A percentile compares a stretch with the other conserved stretches of the same genome.
These are phyloP conservation scores for Colletotrichum gigasporum DNA, from an alignment of 2,329 filamentous ascomycete species.

Conservation along the genomic window DNA sequence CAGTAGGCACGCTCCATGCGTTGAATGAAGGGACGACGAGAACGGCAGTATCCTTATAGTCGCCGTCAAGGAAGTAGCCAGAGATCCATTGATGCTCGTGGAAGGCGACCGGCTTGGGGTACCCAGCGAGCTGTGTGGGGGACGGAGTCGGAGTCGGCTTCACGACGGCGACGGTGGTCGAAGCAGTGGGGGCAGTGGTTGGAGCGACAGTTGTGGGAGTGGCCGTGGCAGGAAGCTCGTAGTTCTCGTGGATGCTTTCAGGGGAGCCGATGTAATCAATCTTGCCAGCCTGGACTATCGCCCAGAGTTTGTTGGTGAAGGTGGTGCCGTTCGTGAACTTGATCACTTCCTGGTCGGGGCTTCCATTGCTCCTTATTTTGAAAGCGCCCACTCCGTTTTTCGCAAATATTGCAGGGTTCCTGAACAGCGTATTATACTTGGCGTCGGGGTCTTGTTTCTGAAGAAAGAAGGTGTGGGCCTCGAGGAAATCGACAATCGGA, in stretches of 20 bases:
- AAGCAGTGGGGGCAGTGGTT: too few species aligned
- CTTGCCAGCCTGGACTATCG: neutral
- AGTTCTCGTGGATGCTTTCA: conserved; percentile 6
- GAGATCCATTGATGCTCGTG: conserved; percentile 36
- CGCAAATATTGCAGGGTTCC: neutral
- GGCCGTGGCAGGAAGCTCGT: conserved; percentile 11
- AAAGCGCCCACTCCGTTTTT: neutral
- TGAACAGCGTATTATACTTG: conserved; percentile 33
- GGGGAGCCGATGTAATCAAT: conserved; percentile 1
- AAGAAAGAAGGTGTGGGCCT: conserved; percentile 1
- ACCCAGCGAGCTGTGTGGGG: conserved; percentile 32
- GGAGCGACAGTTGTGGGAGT: too few species aligned
- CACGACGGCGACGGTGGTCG: neutral
- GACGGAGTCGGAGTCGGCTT: neutral
- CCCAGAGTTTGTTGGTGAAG: neutral
- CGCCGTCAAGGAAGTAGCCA: conserved; percentile 41
- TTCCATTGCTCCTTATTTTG: neutral
- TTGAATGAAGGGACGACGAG: conserved; percentile 36
- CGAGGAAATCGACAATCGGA: conserved; percentile 19
- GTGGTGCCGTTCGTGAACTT: conserved; percentile 25
- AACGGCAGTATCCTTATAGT: conserved; percentile 40
- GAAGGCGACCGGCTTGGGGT: conserved; percentile 36
- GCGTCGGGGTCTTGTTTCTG: conserved; percentile 34
- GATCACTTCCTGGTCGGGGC: conserved; percentile 8
- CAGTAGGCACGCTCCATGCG: neutral